Conservation (phyloP, 2,329 filamentous ascomycete species). For the Pezicula radicicola region DNA sequence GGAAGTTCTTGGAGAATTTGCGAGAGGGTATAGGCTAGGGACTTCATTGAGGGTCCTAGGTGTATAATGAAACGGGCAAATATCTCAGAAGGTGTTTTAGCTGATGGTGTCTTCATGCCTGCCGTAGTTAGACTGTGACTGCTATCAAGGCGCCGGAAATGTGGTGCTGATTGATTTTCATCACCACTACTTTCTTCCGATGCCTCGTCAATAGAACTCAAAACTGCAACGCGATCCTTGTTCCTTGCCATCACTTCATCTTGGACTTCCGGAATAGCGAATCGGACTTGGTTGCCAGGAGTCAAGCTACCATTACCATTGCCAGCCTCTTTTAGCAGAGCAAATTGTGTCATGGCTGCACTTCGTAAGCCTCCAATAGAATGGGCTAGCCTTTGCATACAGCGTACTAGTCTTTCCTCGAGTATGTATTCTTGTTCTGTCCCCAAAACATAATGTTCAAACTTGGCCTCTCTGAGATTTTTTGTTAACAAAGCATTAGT, state of each 20-base stretch:
- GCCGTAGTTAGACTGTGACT: constrained; percentile 15
- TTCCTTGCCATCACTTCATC: constrained; percentile 16
- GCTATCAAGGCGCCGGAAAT: constrained; percentile 11
- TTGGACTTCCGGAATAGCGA: constrained; percentile 5
- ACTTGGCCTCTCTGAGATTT: constrained; percentile 79
- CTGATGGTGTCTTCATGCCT: constrained; percentile 31
- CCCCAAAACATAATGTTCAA: constrained; percentile 82
- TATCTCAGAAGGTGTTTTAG: constrained; percentile 72
- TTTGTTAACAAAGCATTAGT: constrained; percentile 70
- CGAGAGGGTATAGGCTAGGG: constrained; percentile 84
- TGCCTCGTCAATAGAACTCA: constrained; percentile 62
- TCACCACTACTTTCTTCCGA: constrained; percentile 53
- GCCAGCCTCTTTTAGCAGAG: constrained; percentile 66
- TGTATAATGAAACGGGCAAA: constrained; percentile 88
- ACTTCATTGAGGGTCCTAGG: constrained; percentile 93
- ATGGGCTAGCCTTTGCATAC: constrained; percentile 80
- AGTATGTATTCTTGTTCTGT: constrained; percentile 75
- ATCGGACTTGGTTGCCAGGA: constrained; percentile 8
- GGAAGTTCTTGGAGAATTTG: constrained; percentile 86
- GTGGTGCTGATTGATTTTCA: constrained; percentile 31
- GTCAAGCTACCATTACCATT: constrained; percentile 11
- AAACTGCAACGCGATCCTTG: constrained; percentile 40
- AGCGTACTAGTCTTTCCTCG: constrained; percentile 77
- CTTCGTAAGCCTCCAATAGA: constrained; percentile 88
- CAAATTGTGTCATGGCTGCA: constrained; percentile 85